Evolutionary conservation across 139 green algal species (phyloP).

Genomic region (Tetradesmus lagerheimii): DNA sequence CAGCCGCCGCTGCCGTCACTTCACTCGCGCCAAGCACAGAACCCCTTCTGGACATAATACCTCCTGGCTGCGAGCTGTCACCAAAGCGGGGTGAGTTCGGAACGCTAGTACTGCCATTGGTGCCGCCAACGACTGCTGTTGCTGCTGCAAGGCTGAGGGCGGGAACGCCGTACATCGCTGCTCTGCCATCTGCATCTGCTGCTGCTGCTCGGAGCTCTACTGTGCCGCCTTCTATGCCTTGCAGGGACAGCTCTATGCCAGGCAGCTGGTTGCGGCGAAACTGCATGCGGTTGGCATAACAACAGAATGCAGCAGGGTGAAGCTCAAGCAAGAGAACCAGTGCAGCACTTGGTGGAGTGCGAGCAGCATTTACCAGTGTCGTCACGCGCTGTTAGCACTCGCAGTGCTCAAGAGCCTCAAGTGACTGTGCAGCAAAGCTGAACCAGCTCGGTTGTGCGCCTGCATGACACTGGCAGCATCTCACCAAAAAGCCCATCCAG

Average conservation of each 20-base stretch:
- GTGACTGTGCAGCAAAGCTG: too few species aligned
- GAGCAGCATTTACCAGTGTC: too few species aligned
- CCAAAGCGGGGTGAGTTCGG: background rate
- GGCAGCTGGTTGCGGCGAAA: conserved; percentile 14
- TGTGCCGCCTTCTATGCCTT: conserved; percentile 30
- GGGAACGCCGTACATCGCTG: conserved; percentile 40
- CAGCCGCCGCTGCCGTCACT: background rate
- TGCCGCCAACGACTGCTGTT: conserved; percentile 9
- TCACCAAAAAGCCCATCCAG: too few species aligned
- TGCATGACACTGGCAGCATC: too few species aligned
- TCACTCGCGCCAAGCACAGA: background rate
- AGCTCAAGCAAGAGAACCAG: too few species aligned
- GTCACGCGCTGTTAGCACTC: too few species aligned
- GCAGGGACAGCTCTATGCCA: conserved; percentile 38
- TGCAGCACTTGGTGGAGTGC: too few species aligned
- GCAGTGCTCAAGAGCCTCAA: too few species aligned
- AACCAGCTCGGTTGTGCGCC: too few species aligned
- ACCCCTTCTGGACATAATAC: background rate
- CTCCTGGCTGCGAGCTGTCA: background rate
- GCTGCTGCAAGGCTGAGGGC: conserved; percentile 15
- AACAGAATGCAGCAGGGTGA: background rate
- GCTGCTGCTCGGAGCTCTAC: conserved; percentile 38
- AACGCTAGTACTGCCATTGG: background rate
- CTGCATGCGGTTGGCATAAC: conserved; percentile 4
- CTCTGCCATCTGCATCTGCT: conserved; percentile 47